Conservation (phyloP, 495 filamentous ascomycete species). For the Schizothecium vesticola region DNA sequence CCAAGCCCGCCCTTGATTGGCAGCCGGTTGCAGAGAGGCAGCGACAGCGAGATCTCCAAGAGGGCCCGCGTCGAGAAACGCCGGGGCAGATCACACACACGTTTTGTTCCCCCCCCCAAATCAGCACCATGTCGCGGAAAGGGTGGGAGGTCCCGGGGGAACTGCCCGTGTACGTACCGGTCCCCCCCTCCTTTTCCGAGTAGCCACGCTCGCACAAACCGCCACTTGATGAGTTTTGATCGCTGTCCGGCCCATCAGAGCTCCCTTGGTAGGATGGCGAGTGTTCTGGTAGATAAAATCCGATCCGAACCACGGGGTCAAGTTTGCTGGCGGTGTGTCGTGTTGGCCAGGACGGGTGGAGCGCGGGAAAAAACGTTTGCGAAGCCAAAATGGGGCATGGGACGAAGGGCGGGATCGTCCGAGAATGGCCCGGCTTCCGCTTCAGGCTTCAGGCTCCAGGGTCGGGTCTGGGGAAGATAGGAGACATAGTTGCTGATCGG, state of each 20-base stretch:
- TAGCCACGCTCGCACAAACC: not conserved
- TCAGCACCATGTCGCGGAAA: not conserved
- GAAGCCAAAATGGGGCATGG: conserved; percentile 10
- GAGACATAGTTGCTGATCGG: not conserved
- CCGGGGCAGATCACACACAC: conserved; percentile 22
- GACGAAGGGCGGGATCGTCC: conserved; percentile 20
- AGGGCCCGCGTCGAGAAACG: conserved; percentile 18
- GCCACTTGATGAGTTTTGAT: not conserved
- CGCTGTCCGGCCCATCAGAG: not conserved
- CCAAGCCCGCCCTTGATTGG: conserved; percentile 18
- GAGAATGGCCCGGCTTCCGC: conserved; percentile 7
- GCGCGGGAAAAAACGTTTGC: conserved; percentile 6
- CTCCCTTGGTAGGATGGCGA: not conserved
- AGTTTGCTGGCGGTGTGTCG: not conserved
- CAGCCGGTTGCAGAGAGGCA: conserved; percentile 2
- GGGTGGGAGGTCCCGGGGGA: not conserved
- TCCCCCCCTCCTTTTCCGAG: not conserved
- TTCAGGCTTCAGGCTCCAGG: not conserved
- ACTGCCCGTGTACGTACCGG: not conserved
- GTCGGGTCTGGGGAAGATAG: not conserved
- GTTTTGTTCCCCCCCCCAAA: conserved; percentile 16
- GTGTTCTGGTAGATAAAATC: not conserved
- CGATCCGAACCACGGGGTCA: not conserved
- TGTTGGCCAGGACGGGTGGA: not conserved
- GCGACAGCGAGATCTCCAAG: conserved; percentile 12